Percentiles rank a stretch among this genome's conserved stretches.
phyloP scores from a whole-genome alignment of 2,329 filamentous ascomycete species.

The Mollisia scopiformis region DNA sequence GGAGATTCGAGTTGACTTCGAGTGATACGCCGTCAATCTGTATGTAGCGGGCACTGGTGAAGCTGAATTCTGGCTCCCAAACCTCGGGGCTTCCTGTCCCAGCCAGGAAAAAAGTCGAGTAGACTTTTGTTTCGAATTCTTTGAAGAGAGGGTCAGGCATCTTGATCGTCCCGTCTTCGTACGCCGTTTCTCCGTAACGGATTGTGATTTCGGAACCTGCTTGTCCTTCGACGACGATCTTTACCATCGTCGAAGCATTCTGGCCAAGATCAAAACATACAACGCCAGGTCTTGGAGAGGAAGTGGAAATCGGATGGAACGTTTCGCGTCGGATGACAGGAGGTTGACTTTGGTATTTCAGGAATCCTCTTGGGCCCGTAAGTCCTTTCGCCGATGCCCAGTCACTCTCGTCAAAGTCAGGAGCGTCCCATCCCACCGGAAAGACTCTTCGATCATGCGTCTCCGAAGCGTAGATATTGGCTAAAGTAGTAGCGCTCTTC shows the following conservation, averaged over 20 bases:
- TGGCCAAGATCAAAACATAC: background rate
- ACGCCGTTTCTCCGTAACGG: background rate
- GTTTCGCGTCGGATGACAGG: background rate
- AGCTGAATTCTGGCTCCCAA: slow-evolving; percentile 46
- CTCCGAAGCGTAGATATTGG: slow-evolving; percentile 1
- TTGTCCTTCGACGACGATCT: background rate
- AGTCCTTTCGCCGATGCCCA: background rate
- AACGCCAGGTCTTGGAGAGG: background rate
- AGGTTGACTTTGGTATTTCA: background rate
- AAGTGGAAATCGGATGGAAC: background rate
- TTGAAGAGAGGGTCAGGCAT: slow-evolving; percentile 2
- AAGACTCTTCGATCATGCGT: background rate
- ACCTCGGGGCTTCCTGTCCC: slow-evolving; percentile 35
- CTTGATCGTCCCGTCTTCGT: background rate
- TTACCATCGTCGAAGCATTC: background rate
- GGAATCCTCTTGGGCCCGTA: background rate
- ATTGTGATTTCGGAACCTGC: background rate
- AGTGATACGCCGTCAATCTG: slow-evolving; percentile 43
- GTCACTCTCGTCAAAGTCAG: background rate
- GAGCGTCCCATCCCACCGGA: background rate
- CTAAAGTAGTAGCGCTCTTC: background rate
- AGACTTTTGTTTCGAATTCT: slow-evolving; percentile 34
- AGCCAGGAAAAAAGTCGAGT: slow-evolving; percentile 41
- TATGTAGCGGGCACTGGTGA: slow-evolving; percentile 45
- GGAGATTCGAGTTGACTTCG: slow-evolving; percentile 43